These are phyloP conservation scores for Glomus cerebriforme DNA, from an alignment of 192 early-diverging fungal species.

Conservation along the genomic window DNA sequence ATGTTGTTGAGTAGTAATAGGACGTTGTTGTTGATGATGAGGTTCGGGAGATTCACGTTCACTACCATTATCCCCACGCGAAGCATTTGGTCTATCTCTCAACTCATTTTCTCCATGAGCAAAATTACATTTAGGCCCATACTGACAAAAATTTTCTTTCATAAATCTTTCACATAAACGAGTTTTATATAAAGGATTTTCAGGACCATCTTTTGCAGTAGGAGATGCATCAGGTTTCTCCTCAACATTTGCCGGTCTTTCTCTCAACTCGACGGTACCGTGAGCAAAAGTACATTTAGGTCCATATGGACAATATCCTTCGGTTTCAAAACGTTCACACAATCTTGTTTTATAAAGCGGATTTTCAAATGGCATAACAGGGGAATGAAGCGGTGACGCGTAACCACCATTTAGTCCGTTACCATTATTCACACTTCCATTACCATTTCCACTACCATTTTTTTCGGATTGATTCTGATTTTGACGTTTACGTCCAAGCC, in stretches of 20 bases:
- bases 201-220: conserved; percentile 40
- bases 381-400: conserved; percentile 36
- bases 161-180: conserved; percentile 80
- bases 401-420: conserved; percentile 25
- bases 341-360: conserved; percentile 87
- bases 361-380: conserved; percentile 57
- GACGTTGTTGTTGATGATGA: not conserved
- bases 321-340: conserved; percentile 81
- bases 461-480: conserved; percentile 38
- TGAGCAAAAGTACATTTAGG: conserved; percentile 76
- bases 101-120: conserved; percentile 54
- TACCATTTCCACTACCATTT: conserved; percentile 27
- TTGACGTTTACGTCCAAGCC: conserved; percentile 27
- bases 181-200: conserved; percentile 81
- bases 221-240: not conserved
- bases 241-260: conserved; percentile 44
- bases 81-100: conserved; percentile 36
- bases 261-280: conserved; percentile 65
- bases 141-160: conserved; percentile 77
- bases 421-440: conserved; percentile 35
- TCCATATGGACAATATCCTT: conserved; percentile 74
- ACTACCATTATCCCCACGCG: not conserved
- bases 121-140: conserved; percentile 86
- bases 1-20: not conserved
- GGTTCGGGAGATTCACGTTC: conserved; percentile 1